phyloP scores from a whole-genome alignment of 2,329 filamentous ascomycete species.

The Mollisia scopiformis region DNA sequence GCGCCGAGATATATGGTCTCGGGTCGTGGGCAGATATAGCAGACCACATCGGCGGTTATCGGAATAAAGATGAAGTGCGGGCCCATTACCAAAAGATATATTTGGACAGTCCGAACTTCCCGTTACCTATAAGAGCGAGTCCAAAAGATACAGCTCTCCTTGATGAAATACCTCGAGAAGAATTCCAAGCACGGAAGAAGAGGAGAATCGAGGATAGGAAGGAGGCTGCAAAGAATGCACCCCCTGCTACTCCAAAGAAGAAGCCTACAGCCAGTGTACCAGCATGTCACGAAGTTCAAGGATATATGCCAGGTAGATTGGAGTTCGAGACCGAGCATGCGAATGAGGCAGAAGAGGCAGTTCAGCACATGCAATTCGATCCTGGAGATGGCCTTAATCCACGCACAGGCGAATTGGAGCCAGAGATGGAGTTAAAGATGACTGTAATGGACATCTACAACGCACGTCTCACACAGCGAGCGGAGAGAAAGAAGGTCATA shows the following conservation, averaged over 20 bases:
- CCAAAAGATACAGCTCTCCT: conserved; percentile 79
- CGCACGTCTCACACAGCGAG: conserved; percentile 82
- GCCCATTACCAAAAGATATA: conserved; percentile 93
- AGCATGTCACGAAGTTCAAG: conserved; percentile 95
- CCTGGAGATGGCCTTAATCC: conserved; percentile 92
- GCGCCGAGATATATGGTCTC: conserved; percentile 92
- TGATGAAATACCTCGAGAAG: conserved; percentile 81
- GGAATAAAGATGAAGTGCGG: conserved; percentile 91
- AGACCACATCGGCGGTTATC: conserved; percentile 95
- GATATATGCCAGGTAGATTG: conserved; percentile 95
- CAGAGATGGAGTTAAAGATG: conserved; percentile 96
- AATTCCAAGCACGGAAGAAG: conserved; percentile 94
- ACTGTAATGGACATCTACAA: conserved; percentile 99
- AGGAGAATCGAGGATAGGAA: conserved; percentile 89
- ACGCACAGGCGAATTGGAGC: conserved; percentile 81
- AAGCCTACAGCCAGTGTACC: conserved; percentile 96
- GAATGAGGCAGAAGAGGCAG: conserved; percentile 97
- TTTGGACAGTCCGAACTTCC: conserved; percentile 81
- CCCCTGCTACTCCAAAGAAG: conserved; percentile 84
- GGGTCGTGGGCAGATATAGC: conserved; percentile 98
- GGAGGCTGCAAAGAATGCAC: conserved; percentile 81
- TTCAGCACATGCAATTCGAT: conserved; percentile 98
- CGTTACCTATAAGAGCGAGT: conserved; percentile 83
- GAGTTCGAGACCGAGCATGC: conserved; percentile 98
- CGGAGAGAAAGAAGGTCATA: conserved; percentile 93